A percentile compares a stretch with the other conserved stretches of the same genome.
Conservation (phyloP, 306 rosid genomes). For the Mimosa pudica region DNA sequence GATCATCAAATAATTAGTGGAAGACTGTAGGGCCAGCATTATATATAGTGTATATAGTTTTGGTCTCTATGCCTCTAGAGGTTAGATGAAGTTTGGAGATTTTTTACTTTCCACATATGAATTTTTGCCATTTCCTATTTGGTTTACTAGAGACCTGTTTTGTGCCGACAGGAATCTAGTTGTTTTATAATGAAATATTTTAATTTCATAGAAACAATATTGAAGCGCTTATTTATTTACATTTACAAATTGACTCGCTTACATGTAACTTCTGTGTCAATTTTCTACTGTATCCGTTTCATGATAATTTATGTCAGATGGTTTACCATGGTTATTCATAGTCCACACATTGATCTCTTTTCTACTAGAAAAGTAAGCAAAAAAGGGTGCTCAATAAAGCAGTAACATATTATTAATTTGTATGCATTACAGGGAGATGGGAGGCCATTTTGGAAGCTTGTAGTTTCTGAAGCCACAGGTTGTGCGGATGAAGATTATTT, state of each 20-base stretch:
- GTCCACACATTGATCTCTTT: constrained; percentile 11
- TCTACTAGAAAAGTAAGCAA: neutral
- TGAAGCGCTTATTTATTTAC: constrained; percentile 13
- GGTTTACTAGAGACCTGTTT: constrained; percentile 8
- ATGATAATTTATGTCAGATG: constrained; percentile 20
- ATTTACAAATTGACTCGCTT: constrained; percentile 11
- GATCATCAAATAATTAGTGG: neutral
- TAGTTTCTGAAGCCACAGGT: constrained; percentile 94
- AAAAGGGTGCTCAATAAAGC: constrained; percentile 21
- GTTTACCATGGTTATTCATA: constrained; percentile 1
- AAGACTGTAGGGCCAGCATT: neutral
- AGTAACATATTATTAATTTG: constrained; percentile 15
- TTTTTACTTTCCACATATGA: neutral
- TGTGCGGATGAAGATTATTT: constrained; percentile 71
- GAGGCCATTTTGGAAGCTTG: constrained; percentile 94
- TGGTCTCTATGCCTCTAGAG: constrained; percentile 4
- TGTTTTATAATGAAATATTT: neutral
- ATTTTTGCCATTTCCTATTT: constrained; percentile 4
- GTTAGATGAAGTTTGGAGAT: constrained; percentile 20
- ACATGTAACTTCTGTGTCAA: constrained; percentile 23
- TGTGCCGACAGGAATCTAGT: constrained; percentile 11
- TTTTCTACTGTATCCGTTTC: constrained; percentile 10
- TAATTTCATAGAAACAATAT: constrained; percentile 10
- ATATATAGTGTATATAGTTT: neutral
- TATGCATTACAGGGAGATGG: constrained; percentile 80